Evolutionary conservation across 2,329 filamentous ascomycete genomes (phyloP).

Genomic region (Aspergillus aculeatus): DNA sequence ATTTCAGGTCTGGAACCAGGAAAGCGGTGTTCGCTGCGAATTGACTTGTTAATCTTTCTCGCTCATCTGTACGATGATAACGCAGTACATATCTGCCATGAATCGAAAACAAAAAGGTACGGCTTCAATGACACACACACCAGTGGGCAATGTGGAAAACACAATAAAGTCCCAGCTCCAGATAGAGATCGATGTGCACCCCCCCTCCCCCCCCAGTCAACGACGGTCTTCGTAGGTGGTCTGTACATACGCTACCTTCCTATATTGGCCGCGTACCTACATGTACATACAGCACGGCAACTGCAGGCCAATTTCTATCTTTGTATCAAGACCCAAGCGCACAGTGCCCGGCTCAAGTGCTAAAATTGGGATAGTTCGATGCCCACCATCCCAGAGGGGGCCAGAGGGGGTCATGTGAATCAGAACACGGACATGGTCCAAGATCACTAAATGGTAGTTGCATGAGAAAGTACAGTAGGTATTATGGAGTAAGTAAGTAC

Average conservation of each 20-base stretch:
- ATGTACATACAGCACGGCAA: slow-evolving; percentile 6
- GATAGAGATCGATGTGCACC: too few species aligned
- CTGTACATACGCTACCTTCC: not conserved
- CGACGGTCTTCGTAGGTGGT: not conserved
- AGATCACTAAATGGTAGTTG: not conserved
- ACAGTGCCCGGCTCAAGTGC: slow-evolving; percentile 16
- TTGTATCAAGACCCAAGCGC: slow-evolving; percentile 16
- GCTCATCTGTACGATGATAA: too few species aligned
- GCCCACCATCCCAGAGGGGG: slow-evolving; percentile 6
- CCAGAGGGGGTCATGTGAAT: slow-evolving; percentile 13
- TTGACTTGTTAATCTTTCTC: too few species aligned
- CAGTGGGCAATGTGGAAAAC: too few species aligned
- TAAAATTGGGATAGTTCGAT: slow-evolving; percentile 18
- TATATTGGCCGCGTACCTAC: not conserved
- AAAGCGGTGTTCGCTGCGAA: too few species aligned
- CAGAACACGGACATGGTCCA: not conserved
- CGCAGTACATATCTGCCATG: too few species aligned
- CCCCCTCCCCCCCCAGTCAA: not conserved
- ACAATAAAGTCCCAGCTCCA: too few species aligned
- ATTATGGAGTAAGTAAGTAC: too few species aligned
- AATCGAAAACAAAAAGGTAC: too few species aligned
- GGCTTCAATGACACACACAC: too few species aligned
- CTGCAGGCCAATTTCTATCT: slow-evolving; percentile 21
- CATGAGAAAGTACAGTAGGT: too few species aligned
- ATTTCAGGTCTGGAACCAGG: too few species aligned